Evolutionary conservation across 176 grass and related monocot species (phyloP), one percentile per base, ranked within the genome.

Genomic region (Aegilops longissima): DNA sequence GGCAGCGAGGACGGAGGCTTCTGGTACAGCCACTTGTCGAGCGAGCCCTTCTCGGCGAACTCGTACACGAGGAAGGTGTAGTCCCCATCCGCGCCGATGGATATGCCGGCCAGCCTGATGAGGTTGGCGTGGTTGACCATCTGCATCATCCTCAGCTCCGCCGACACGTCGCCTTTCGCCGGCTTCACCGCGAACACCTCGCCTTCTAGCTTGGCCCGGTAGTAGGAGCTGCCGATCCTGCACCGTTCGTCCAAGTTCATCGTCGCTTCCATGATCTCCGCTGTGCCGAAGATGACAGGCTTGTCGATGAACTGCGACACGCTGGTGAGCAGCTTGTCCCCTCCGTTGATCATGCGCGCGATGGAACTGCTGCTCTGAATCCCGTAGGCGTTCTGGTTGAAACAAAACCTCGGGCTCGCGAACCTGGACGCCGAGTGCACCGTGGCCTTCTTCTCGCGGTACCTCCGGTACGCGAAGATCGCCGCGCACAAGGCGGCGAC

Each of bases 221-320:
- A 95, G 77, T 88, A 87, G 16, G 85, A 80, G 79, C 54, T 80
- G 8, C 87, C 87, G 63, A 95, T 49, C 78, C 30, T 73, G 80
- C 31, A 92, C 18, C 21, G 51, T 4, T 86, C 87, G 82, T 85
- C 86, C 20, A 95, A 36, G 52, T 90, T 90, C 93, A 77, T 88
- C 31, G 90, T 95, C 3, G 93, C 90, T 31, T 92, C 85, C 83
- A 92, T 72, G 85, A 95, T 90, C 2, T 70, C 85, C 3, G 66
- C 84, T 2, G 47, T 67, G 5, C 87, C 65, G 88, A 92, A 88
- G 85, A 92, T 62, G 82, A 65, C 54, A 1, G 88, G 88, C 70
- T 88, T 92, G 58, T 92, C 63, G 62, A 92, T 90, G 88, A 92
- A 95, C 76, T 88, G 88, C 3, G 93, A 95, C 39, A 95, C 86